phyloP scores from a whole-genome alignment of 1,139 yeast species.

The Tardiomyces blankii region DNA sequence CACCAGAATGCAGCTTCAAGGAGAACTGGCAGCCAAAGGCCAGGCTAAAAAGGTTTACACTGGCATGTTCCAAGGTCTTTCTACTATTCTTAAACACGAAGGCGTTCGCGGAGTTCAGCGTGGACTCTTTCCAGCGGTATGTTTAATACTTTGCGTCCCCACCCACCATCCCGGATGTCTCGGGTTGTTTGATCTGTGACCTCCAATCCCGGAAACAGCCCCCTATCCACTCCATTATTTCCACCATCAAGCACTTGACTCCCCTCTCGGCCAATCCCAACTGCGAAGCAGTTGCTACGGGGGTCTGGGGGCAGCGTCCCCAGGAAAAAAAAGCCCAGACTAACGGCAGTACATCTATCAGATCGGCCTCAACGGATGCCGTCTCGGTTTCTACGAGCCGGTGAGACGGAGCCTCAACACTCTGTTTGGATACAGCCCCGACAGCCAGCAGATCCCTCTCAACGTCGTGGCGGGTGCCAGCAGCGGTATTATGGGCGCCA shows the following conservation, averaged over 20 bases:
- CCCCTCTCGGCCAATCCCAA: no score
- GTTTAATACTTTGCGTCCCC: no score
- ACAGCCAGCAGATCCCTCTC: conserved; percentile 36
- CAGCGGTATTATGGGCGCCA: conserved; percentile 85
- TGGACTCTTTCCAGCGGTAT: conserved; percentile 41
- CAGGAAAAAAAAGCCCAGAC: no score
- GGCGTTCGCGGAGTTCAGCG: conserved; percentile 84
- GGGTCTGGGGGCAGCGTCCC: no score
- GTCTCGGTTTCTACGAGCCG: conserved; percentile 92
- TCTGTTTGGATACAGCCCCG: conserved; percentile 39
- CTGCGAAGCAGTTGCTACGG: no score
- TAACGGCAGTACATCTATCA: conserved; percentile 53
- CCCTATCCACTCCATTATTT: no score
- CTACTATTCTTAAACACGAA: conserved; percentile 63
- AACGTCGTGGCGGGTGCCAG: conserved; percentile 76
- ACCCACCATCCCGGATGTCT: no score
- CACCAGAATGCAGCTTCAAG: conserved; percentile 83
- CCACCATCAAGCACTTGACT: no score
- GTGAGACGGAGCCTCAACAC: conserved; percentile 50
- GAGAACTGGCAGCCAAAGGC: conserved; percentile 58
- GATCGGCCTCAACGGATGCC: conserved; percentile 82
- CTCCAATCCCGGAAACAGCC: no score
- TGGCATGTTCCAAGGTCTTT: conserved; percentile 79
- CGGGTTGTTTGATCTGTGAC: no score
- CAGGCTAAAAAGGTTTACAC: conserved; percentile 49